A percentile compares a stretch with the other conserved stretches of the same genome.
These are phyloP conservation scores for Pelargonium cotyledonis DNA, from an alignment of 441 rosid species.

Conservation along the genomic window DNA sequence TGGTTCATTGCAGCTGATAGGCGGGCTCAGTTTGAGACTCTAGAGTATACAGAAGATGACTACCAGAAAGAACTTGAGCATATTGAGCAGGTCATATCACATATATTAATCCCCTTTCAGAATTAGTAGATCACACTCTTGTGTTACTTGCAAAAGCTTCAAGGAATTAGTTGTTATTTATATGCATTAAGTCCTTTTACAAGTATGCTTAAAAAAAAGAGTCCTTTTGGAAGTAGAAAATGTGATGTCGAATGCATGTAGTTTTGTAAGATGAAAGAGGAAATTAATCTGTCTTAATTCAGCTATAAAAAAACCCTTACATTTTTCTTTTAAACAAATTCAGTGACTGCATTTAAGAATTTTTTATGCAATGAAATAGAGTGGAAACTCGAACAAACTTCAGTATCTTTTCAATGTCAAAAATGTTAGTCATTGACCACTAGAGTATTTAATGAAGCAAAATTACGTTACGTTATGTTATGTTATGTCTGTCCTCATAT, in stretches of 20 bases:
- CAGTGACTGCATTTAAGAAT: too few species aligned
- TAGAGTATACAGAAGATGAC: slow-evolving; percentile 90
- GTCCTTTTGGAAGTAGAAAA: background rate
- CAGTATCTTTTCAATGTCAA: background rate
- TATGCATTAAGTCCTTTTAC: background rate
- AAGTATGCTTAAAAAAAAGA: too few species aligned
- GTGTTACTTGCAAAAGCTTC: background rate
- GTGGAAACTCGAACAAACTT: too few species aligned
- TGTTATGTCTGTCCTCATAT: too few species aligned
- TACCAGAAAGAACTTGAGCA: slow-evolving; percentile 92
- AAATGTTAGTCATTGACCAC: background rate
- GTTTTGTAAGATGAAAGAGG: background rate
- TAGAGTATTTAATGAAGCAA: background rate
- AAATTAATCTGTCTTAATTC: background rate
- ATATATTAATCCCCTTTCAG: background rate
- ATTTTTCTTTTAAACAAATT: background rate
- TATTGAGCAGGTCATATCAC: slow-evolving; percentile 62
- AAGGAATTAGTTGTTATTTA: background rate
- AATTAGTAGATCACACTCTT: background rate
- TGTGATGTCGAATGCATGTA: slow-evolving; percentile 23
- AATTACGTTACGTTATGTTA: background rate
- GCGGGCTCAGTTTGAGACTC: slow-evolving; percentile 82
- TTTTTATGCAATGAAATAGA: too few species aligned
- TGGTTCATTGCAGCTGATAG: slow-evolving; percentile 69
- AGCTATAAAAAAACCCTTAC: background rate